Percentiles rank a stretch among this genome's conserved stretches.
Evolutionary conservation across 768 basidiomycete species (phyloP).

Genomic region (Tephrocybe sp.): DNA sequence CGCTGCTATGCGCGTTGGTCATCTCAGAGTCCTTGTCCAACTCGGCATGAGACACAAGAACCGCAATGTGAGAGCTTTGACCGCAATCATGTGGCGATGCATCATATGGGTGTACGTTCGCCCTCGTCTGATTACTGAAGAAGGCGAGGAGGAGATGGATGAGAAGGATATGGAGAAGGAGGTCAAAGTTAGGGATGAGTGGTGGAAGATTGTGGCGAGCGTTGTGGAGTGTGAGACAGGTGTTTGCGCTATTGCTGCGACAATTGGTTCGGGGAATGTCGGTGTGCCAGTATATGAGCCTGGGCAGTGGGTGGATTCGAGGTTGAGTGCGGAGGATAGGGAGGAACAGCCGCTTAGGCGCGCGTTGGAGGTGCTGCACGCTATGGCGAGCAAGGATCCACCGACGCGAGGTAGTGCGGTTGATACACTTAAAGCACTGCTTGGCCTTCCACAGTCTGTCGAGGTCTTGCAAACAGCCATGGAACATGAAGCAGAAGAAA

Average conservation of each 20-base stretch:
- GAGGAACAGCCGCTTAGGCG: slow-evolving; percentile 43
- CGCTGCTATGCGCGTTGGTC: slow-evolving; percentile 42
- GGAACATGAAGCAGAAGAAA: slow-evolving; percentile 16
- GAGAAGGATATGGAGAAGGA: slow-evolving; percentile 27
- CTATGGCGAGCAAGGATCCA: slow-evolving; percentile 56
- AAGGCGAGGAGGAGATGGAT: slow-evolving; percentile 26
- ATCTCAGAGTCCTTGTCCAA: slow-evolving; percentile 47
- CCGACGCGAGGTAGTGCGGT: slow-evolving; percentile 53
- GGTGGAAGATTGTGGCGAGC: slow-evolving; percentile 48
- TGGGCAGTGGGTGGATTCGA: slow-evolving; percentile 1
- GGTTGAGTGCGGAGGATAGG: slow-evolving; percentile 34
- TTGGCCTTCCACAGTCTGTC: slow-evolving; percentile 18
- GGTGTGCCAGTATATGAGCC: slow-evolving; percentile 12
- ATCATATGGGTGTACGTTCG: slow-evolving; percentile 66
- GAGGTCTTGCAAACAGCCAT: not conserved
- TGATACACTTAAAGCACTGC: slow-evolving; percentile 43
- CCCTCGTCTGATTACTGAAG: slow-evolving; percentile 36
- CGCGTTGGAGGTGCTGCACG: slow-evolving; percentile 46
- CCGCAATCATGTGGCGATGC: slow-evolving; percentile 63
- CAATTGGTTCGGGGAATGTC: slow-evolving; percentile 12
- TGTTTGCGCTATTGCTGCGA: slow-evolving; percentile 15
- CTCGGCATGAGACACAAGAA: slow-evolving; percentile 61
- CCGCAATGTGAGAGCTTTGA: slow-evolving; percentile 60
- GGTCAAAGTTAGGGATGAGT: slow-evolving; percentile 17
- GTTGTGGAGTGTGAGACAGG: slow-evolving; percentile 28